A percentile compares a stretch with the other conserved stretches of the same genome.
Evolutionary conservation across 164 flowering plant species (phyloP).

Genomic region (Vitis riparia): DNA sequence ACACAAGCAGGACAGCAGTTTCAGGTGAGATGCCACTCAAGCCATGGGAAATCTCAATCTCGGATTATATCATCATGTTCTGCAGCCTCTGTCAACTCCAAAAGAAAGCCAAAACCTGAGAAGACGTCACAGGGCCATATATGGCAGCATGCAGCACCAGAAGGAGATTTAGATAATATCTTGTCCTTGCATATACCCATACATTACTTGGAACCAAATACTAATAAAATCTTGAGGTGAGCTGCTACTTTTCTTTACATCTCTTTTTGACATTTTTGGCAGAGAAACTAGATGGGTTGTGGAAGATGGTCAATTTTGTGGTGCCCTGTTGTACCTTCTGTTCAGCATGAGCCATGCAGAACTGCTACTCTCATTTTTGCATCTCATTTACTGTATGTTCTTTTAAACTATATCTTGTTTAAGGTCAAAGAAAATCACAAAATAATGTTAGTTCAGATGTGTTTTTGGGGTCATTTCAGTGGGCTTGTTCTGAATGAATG

Average conservation of each 20-base stretch:
- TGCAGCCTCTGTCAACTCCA: constrained; percentile 15
- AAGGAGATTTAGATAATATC: constrained; percentile 24
- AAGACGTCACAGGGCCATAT: not conserved
- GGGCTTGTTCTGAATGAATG: too few relatives aligned
- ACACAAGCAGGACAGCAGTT: constrained; percentile 12
- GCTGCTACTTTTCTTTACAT: not conserved
- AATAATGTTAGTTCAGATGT: too few relatives aligned
- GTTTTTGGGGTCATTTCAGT: too few relatives aligned
- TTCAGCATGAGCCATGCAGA: constrained; percentile 3
- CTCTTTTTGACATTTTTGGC: not conserved
- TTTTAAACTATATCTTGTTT: too few relatives aligned
- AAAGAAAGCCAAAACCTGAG: constrained; percentile 6
- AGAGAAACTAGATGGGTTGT: not conserved
- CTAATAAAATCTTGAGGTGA: constrained; percentile 5
- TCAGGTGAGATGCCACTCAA: constrained; percentile 12
- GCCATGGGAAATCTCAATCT: constrained; percentile 32
- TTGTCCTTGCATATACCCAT: constrained; percentile 55
- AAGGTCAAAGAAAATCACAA: too few relatives aligned
- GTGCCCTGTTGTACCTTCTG: not conserved
- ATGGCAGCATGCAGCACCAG: constrained; percentile 25
- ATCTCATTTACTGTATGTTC: too few relatives aligned
- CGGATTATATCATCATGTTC: constrained; percentile 18
- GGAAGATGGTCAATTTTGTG: constrained; percentile 12
- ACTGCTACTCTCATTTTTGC: too few relatives aligned
- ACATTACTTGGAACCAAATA: constrained; percentile 18